Conservation (phyloP, 2,329 filamentous ascomycete species). For the Hysterium pulicare region DNA sequence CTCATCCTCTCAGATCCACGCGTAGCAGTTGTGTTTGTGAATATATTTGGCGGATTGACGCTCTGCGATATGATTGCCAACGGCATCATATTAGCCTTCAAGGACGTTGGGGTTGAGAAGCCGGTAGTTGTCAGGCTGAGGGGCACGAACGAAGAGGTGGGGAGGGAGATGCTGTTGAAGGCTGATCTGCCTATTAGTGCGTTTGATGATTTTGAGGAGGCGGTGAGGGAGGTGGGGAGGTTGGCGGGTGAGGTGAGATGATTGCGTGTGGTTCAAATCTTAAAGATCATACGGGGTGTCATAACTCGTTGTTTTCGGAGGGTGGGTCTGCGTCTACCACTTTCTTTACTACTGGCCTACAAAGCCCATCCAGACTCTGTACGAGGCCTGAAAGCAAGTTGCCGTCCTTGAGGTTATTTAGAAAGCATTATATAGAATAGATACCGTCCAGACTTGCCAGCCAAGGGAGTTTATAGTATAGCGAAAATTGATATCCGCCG, state of each 20-base stretch:
- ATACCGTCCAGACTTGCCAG: too few species aligned
- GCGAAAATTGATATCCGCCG: too few species aligned
- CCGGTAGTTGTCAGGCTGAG: constrained; percentile 75
- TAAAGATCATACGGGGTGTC: background rate
- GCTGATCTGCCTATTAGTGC: constrained; percentile 67
- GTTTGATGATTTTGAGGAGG: constrained; percentile 73
- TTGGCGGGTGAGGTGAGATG: constrained; percentile 12
- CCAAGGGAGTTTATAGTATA: too few species aligned
- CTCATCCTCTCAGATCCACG: constrained; percentile 68
- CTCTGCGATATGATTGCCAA: constrained; percentile 79
- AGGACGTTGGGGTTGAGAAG: constrained; percentile 59
- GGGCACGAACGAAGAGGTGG: constrained; percentile 70
- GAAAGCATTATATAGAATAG: too few species aligned
- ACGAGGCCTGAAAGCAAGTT: too few species aligned
- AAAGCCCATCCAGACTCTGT: too few species aligned
- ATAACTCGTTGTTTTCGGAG: too few species aligned
- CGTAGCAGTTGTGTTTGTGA: constrained; percentile 70
- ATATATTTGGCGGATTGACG: constrained; percentile 69
- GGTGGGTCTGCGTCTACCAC: too few species aligned
- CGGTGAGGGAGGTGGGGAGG: constrained; percentile 40
- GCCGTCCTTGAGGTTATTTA: too few species aligned
- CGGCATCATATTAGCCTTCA: constrained; percentile 69
- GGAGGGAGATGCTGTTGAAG: constrained; percentile 65
- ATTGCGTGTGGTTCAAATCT: background rate
- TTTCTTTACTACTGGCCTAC: too few species aligned